Evolutionary conservation across 345 rosid genomes (phyloP).

Genomic region (Eucalyptus marginata): DNA sequence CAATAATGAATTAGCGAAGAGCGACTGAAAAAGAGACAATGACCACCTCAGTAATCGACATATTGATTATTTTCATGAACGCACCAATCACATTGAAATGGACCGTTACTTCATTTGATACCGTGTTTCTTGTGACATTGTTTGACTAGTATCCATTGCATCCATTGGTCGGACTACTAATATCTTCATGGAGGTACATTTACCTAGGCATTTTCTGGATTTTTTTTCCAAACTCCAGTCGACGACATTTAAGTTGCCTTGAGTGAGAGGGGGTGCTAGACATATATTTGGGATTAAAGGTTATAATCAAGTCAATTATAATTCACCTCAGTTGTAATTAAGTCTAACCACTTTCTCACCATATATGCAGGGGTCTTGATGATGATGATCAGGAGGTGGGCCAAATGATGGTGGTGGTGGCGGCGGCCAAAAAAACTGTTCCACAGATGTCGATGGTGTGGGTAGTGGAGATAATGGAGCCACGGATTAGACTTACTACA

Average conservation of each 20-base stretch:
- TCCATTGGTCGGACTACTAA: too few relatives aligned
- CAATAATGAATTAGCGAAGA: too few relatives aligned
- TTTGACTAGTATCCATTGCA: not conserved
- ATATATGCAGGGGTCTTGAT: not conserved
- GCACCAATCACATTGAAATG: not conserved
- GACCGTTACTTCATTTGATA: accelerated
- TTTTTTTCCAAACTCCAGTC: not conserved
- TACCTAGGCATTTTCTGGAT: not conserved
- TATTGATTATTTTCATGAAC: not conserved
- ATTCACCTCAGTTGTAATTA: not conserved
- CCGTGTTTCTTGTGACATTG: not conserved
- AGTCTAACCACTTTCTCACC: not conserved
- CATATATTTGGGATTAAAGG: not conserved
- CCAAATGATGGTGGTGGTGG: not conserved
- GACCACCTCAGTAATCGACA: too few relatives aligned
- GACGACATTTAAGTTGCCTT: not conserved
- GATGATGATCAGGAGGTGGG: not conserved
- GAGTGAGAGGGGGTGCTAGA: not conserved
- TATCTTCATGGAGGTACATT: not conserved
- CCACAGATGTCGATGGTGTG: not conserved
- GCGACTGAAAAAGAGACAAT: too few relatives aligned
- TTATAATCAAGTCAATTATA: not conserved
- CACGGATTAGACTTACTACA: not conserved
- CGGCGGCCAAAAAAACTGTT: not conserved
- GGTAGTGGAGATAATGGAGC: not conserved